Percentiles rank a stretch among this genome's conserved stretches.
Conservation (phyloP, 1,284 basidiomycete genomes). For the Microbotryum violaceum region DNA sequence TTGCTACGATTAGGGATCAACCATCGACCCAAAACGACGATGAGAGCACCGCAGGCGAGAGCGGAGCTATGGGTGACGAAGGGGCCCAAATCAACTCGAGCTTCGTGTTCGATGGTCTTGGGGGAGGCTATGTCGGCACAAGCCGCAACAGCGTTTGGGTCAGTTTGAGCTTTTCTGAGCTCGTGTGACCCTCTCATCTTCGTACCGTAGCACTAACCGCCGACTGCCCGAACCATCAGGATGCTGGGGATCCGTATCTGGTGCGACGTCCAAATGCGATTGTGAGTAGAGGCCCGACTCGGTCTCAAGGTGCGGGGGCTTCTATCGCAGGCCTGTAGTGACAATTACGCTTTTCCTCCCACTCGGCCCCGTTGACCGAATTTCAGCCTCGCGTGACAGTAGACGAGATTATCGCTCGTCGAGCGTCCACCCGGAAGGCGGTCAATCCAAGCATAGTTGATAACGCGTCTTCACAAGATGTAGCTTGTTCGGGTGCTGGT, state of each 20-base stretch:
- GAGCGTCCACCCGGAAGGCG: constrained; percentile 46
- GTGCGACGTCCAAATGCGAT: constrained; percentile 41
- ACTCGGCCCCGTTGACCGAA: not conserved
- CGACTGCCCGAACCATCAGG: constrained; percentile 7
- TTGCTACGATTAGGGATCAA: not conserved
- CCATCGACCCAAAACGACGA: constrained; percentile 4
- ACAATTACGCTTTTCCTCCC: not conserved
- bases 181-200: too few relatives aligned
- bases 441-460: too few relatives aligned
- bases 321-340: too few relatives aligned
- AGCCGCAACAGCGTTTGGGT: constrained; percentile 42
- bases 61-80: constrained; percentile 42
- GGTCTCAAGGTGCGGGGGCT: too few relatives aligned
- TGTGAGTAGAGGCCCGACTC: constrained; percentile 45
- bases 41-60: constrained; percentile 30
- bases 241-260: constrained; percentile 34
- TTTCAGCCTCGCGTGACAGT: constrained; percentile 68
- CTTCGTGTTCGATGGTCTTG: constrained; percentile 67
- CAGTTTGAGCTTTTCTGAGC: constrained; percentile 39
- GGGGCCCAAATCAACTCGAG: constrained; percentile 65
- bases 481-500: not conserved
- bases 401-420: constrained; percentile 79
- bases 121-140: constrained; percentile 51
- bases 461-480: not conserved
- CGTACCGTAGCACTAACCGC: not conserved